phyloP scores from a whole-genome alignment of 2,329 filamentous ascomycete genomes.

The Ascochyta rabiei region DNA sequence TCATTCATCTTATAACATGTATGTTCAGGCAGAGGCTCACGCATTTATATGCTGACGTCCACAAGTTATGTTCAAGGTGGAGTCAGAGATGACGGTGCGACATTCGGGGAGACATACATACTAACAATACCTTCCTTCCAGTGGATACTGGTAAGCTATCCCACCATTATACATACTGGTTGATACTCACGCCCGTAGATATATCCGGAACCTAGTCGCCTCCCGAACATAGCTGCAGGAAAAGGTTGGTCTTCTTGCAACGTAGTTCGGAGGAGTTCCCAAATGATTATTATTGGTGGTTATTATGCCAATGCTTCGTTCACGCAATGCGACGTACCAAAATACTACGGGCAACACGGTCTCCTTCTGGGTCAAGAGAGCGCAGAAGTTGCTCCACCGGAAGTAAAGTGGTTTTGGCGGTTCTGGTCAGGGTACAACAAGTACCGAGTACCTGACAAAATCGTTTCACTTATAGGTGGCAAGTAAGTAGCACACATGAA shows the following conservation, averaged over 20 bases:
- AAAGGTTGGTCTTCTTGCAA: conserved; percentile 60
- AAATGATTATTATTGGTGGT: conserved; percentile 67
- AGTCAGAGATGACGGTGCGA: conserved; percentile 54
- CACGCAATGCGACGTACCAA: conserved; percentile 55
- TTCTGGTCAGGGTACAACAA: conserved; percentile 8
- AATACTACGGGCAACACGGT: conserved; percentile 60
- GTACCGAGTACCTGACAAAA: conserved; percentile 53
- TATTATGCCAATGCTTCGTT: conserved; percentile 52
- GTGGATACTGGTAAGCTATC: conserved; percentile 57
- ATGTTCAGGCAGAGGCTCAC: conserved; percentile 28
- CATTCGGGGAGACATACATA: conserved; percentile 66
- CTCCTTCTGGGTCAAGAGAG: conserved; percentile 56
- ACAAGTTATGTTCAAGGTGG: conserved; percentile 65
- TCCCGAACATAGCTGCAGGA: conserved; percentile 36
- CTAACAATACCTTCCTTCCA: conserved; percentile 64
- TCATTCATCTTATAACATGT: conserved; percentile 67
- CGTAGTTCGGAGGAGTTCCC: conserved; percentile 56
- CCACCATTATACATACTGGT: neutral
- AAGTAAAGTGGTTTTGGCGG: conserved; percentile 31
- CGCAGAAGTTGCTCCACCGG: neutral
- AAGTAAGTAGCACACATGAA: conserved; percentile 12
- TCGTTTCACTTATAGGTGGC: conserved; percentile 52
- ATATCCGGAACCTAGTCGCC: conserved; percentile 41
- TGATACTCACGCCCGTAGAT: conserved; percentile 31
- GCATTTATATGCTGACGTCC: neutral